Conservation (phyloP, 805 yeast genomes). For the Kuraishia capsulata region DNA sequence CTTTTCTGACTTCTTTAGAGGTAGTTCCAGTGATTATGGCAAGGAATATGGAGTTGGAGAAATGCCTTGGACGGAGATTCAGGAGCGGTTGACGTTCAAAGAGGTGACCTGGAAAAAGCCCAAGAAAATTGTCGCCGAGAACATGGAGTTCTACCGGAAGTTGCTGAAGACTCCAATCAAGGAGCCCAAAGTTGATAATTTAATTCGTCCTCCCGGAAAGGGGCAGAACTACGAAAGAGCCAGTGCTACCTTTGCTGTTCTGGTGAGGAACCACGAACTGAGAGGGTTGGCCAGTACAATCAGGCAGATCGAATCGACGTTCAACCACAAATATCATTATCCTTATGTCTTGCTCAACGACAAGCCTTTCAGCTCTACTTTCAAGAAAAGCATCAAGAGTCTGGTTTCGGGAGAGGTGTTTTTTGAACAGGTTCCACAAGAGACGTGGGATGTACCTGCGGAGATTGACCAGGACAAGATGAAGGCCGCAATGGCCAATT, state of each 20-base stretch:
- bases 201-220: slow-evolving; percentile 19
- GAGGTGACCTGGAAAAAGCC: slow-evolving; percentile 7
- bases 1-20: background rate
- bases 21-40: background rate
- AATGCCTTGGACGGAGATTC: slow-evolving; percentile 1
- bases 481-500: slow-evolving; percentile 23
- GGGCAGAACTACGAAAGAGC: slow-evolving; percentile 29
- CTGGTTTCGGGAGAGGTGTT: slow-evolving; percentile 32
- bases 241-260: slow-evolving; percentile 65
- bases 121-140: slow-evolving; percentile 25
- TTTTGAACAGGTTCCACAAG: slow-evolving; percentile 42
- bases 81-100: slow-evolving; percentile 9
- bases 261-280: slow-evolving; percentile 64
- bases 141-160: slow-evolving; percentile 27
- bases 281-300: slow-evolving; percentile 42
- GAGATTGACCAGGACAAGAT: slow-evolving; percentile 28
- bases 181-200: slow-evolving; percentile 37
- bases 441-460: slow-evolving; percentile 39
- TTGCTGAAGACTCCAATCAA: slow-evolving; percentile 26
- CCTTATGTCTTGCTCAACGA: slow-evolving; percentile 81
- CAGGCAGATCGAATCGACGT: slow-evolving; percentile 48
- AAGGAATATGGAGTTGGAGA: background rate
- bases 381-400: slow-evolving; percentile 34
- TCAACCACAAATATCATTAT: slow-evolving; percentile 63
- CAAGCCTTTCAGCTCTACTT: slow-evolving; percentile 47